Evolutionary conservation across 2,329 filamentous ascomycete species (phyloP), one percentile per base, ranked within the genome.

Genomic region (Aureobasidium leucospermi): DNA sequence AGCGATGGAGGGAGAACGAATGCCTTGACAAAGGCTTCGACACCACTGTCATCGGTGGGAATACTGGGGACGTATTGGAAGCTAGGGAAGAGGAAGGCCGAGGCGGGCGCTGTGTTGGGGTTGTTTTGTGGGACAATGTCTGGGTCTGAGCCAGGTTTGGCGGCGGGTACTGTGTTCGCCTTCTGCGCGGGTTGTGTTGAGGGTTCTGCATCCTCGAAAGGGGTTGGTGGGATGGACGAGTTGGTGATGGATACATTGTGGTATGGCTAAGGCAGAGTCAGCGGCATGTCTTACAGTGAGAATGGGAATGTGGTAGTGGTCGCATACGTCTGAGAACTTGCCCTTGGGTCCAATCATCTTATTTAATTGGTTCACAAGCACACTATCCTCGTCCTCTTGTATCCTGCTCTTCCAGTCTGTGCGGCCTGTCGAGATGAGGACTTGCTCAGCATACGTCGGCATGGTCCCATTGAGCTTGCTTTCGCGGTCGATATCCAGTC

Each of bases 321-420:
- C 6, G 76, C 76, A 65, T 66, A 79, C 77, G 71, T 79, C 75
- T 58, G 72, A 75, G 48, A 69, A 74, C 64, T 73, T 71, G 15
- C 76, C 75, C 9, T 73, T 72, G 62, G 68, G 71, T 5, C 74
- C 73, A 16, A 79, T 67, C 2, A 74, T 65, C 47, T 68, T 80
- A 70, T 89, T 93, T 61, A 96, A 71, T 59, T 89, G 85, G 39
- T 86, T 84, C 6, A 86, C 85, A 16, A 92, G 78, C 13, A 73
- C 74, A 29, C 77, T 70, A 2, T 75, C 70, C 15, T 86, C 83
- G 61, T 95, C 90, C 47, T 96, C 86, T 70, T 96, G 91, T 63
- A 96, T 95, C 60, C 84, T 83, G 68, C 88, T 92, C 31, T 80
- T 78, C 92, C 92, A 96, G 74, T 96, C 89, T 32, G 80, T 75